Base-by-base conservation (phyloP, 306 rosid genomes). In the Dryas octopetala region DNA sequence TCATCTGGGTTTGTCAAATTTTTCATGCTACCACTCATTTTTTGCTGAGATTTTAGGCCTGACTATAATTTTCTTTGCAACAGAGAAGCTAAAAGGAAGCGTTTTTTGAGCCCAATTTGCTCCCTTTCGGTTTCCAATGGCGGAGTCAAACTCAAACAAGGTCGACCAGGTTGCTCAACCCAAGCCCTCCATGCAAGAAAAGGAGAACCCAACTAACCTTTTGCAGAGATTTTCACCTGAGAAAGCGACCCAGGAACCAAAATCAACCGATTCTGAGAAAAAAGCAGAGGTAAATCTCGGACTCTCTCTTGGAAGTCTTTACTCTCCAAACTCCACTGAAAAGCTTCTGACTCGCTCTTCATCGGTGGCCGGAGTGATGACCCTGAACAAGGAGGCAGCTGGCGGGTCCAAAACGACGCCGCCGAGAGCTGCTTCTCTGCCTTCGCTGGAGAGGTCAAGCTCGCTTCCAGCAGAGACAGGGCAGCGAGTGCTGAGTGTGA, bases 271-370 rank as follows among this genome's bases (percentile, higher is more conserved):
- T 49, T 68, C 76, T 5, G 67, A 74, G 47, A 64, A 73, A 7
- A 64, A 73, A 7, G 71, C 79, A 43, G 87, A 80, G 74, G 81
- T 78, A 43, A 82, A 70, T 66, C 90, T 84, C 13, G 47, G 84
- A 17, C 88, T 87, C 74, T 81, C 86, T 59, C 52, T 87, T 1
- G 86, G 85, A 0, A 81, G 79, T 46, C 41, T 77, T 19, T 74
- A 73, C 75, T 1, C 65, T 12, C 62, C 58, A 16, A 54, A 73
- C 9, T 54, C 72, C 7, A 59, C 28, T 54, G 79, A 69, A 0
- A 77, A 45, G 61, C 57, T 69, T n/a, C 41, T 71, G 63, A 19
- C 63, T 15, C 78, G 81, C 9, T 75, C 86, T 32, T 61, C 84
- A 16, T 70, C 85, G 16, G 67, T 44, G 28, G 85, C 68, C 12